phyloP scores from a whole-genome alignment of 495 filamentous ascomycete species.

The Evansstolkia leycettana region DNA sequence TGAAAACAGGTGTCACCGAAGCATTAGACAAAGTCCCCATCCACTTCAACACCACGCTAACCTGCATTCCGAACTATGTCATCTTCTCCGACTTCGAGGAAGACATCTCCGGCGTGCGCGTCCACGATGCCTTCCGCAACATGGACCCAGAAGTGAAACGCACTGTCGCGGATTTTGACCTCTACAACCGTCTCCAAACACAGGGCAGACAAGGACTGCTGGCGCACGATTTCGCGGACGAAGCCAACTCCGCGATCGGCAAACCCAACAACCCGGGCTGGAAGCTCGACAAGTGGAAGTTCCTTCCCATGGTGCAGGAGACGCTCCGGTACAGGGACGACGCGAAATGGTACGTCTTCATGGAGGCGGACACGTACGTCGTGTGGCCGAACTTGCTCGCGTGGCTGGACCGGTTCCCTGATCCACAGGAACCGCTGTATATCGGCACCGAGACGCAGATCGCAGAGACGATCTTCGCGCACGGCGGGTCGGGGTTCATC shows the following conservation, averaged over 20 bases:
- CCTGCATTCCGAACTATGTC: constrained; percentile 39
- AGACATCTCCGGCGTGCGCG: constrained; percentile 29
- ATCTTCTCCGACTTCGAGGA: constrained; percentile 45
- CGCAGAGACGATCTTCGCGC: constrained; percentile 44
- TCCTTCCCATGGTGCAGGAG: constrained; percentile 41
- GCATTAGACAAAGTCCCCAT: constrained; percentile 29
- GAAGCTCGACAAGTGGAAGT: constrained; percentile 51
- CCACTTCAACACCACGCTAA: constrained; percentile 39
- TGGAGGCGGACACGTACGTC: constrained; percentile 58
- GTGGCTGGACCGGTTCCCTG: constrained; percentile 42
- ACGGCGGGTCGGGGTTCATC: constrained; percentile 58
- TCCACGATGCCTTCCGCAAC: constrained; percentile 36
- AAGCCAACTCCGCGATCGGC: constrained; percentile 32
- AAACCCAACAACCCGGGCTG: constrained; percentile 39
- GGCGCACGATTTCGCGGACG: constrained; percentile 26
- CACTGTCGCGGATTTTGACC: constrained; percentile 34
- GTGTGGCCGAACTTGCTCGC: constrained; percentile 47
- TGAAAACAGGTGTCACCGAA: constrained; percentile 37
- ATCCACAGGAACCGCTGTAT: constrained; percentile 39
- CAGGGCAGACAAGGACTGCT: constrained; percentile 28
- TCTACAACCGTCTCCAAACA: constrained; percentile 36
- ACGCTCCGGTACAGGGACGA: constrained; percentile 29
- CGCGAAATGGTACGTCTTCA: constrained; percentile 56
- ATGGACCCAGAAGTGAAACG: constrained; percentile 24
- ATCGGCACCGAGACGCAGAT: constrained; percentile 47